These are phyloP conservation scores for Paratrypanosoma confusum DNA, from an alignment of 208 protist genomes.

Conservation along the genomic window DNA sequence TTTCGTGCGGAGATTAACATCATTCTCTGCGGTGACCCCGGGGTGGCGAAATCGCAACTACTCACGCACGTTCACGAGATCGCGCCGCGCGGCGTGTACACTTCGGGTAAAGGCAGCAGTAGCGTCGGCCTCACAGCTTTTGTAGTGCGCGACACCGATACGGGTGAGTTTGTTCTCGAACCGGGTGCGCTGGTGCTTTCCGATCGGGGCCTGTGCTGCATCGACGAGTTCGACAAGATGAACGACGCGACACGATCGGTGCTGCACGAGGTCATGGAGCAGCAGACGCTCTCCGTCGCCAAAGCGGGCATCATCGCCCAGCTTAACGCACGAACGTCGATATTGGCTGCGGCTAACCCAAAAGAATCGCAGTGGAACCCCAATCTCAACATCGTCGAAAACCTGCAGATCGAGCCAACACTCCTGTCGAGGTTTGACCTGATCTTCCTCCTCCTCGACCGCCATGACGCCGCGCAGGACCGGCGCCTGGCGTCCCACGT, in stretches of 20 bases:
- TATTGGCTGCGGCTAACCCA: conserved; percentile 99
- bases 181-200: conserved; percentile 96
- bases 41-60: conserved; percentile 99
- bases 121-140: conserved; percentile 99
- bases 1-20: conserved; percentile 97
- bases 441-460: conserved; percentile 97
- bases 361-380: conserved; percentile 96
- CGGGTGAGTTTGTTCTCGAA: conserved; percentile 97
- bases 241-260: conserved; percentile 95
- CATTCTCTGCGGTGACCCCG: conserved; percentile 98
- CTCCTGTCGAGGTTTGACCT: conserved; percentile 98
- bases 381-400: conserved; percentile 95
- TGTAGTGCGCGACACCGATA: conserved; percentile 95
- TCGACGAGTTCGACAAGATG: conserved; percentile 99
- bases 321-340: conserved; percentile 97
- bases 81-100: conserved; percentile 97
- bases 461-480: conserved; percentile 89
- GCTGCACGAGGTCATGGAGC: conserved; percentile 99
- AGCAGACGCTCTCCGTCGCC: conserved; percentile 99
- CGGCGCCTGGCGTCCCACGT: conserved; percentile 94
- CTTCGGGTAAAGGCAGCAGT: conserved; percentile 96
- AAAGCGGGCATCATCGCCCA: conserved; percentile 99
- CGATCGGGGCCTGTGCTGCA: conserved; percentile 99
- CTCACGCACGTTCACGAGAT: conserved; percentile 97
- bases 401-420: conserved; percentile 97